phyloP scores from a whole-genome alignment of 2,329 filamentous ascomycete genomes.

The Aspergillus tanneri region DNA sequence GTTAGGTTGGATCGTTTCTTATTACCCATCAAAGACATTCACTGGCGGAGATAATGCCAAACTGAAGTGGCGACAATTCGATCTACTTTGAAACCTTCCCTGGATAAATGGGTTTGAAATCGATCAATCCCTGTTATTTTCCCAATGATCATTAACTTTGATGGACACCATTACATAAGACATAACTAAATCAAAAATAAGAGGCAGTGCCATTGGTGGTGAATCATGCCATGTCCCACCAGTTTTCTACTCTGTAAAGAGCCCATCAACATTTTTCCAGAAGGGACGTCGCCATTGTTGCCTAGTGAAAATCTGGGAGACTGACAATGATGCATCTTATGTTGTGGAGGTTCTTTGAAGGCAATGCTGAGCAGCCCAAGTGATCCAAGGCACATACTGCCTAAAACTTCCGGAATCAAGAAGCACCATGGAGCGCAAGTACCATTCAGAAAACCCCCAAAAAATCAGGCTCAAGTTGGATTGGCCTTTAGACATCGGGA shows the following conservation, averaged over 20 bases:
- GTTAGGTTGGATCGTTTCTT: not conserved
- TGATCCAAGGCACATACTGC: slow-evolving; percentile 8
- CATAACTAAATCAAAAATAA: slow-evolving; percentile 5
- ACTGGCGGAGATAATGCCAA: not conserved
- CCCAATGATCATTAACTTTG: too few species aligned
- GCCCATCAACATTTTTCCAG: not conserved
- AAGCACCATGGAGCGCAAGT: too few species aligned
- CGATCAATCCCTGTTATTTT: too few species aligned
- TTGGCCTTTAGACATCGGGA: too few species aligned
- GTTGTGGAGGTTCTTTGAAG: slow-evolving; percentile 1
- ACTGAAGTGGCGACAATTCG: not conserved
- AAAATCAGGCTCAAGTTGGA: not conserved
- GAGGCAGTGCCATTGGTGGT: slow-evolving; percentile 7
- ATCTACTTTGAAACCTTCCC: slow-evolving; percentile 1
- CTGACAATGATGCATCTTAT: not conserved
- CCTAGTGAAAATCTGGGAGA: too few species aligned
- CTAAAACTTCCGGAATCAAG: too few species aligned
- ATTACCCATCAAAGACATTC: not conserved
- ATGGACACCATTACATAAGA: too few species aligned
- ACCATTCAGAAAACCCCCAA: not conserved
- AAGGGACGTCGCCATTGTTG: not conserved
- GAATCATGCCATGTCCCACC: slow-evolving; percentile 9
- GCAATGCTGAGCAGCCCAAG: not conserved
- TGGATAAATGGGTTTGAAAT: not conserved
- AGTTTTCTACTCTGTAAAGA: not conserved